Conservation (phyloP, 495 filamentous ascomycete genomes). For the Aspergillus carlsbadensis region DNA sequence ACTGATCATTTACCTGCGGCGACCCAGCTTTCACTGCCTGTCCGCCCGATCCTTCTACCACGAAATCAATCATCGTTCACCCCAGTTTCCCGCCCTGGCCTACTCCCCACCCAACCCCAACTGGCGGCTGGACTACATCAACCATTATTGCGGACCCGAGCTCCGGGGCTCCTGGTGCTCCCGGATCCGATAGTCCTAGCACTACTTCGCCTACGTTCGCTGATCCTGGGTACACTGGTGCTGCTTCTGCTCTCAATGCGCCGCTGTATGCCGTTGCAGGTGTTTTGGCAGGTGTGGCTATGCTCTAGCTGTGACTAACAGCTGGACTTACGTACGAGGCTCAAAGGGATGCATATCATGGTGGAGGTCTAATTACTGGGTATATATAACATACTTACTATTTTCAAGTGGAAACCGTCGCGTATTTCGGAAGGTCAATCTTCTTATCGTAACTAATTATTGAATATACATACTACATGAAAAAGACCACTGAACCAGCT, state of each 20-base stretch:
- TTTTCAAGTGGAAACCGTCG: too few relatives aligned
- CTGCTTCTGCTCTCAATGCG: background rate
- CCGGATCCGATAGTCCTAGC: background rate
- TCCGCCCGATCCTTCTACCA: background rate
- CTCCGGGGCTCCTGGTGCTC: background rate
- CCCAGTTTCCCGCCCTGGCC: background rate
- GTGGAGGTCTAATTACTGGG: too few relatives aligned
- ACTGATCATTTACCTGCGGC: background rate
- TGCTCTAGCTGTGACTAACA: background rate
- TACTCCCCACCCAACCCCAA: background rate
- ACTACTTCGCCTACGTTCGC: background rate
- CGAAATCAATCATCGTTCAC: background rate
- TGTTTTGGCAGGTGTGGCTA: background rate
- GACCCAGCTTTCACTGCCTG: background rate
- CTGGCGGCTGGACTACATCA: background rate
- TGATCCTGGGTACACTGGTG: background rate
- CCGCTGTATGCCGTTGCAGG: background rate
- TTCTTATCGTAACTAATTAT: too few relatives aligned
- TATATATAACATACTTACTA: too few relatives aligned
- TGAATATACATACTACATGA: too few relatives aligned
- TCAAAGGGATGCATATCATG: too few relatives aligned
- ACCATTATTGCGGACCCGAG: background rate
- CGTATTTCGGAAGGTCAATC: too few relatives aligned
- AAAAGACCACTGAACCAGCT: too few relatives aligned
- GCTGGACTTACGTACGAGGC: too few relatives aligned